Evolutionary conservation across 2,329 filamentous ascomycete species (phyloP).

Genomic region (Neopestalotiopsis sp.): DNA sequence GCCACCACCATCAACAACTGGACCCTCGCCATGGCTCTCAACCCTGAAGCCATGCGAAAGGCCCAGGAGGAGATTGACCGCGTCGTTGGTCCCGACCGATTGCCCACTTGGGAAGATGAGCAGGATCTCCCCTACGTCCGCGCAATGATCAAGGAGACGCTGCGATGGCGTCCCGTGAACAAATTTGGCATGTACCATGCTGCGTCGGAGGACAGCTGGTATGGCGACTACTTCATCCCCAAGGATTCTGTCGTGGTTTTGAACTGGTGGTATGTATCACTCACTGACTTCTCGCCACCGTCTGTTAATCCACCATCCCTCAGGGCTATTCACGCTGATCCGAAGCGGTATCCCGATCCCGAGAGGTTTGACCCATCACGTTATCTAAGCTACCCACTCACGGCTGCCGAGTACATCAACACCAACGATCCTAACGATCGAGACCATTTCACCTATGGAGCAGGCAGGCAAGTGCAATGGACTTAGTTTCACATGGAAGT

Average conservation of each 20-base stretch:
- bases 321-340: slow-evolving; percentile 11
- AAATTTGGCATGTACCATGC: slow-evolving; percentile 5
- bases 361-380: neutral
- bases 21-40: slow-evolving; percentile 7
- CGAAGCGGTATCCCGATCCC: neutral
- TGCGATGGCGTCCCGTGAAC: neutral
- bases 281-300: neutral
- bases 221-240: slow-evolving; percentile 8
- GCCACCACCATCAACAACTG: slow-evolving; percentile 11
- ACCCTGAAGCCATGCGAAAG: neutral
- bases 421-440: neutral
- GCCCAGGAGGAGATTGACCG: slow-evolving; percentile 7
- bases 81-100: neutral
- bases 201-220: neutral
- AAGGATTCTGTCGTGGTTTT: slow-evolving; percentile 9
- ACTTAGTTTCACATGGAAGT: neutral
- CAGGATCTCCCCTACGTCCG: neutral
- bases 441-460: slow-evolving; percentile 10
- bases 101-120: slow-evolving; percentile 7
- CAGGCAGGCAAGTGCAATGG: neutral
- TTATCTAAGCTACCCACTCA: neutral
- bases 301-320: neutral
- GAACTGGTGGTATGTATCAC: slow-evolving; percentile 6
- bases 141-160: slow-evolving; percentile 7
- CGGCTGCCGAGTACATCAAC: slow-evolving; percentile 9